These are phyloP conservation scores for Solanum virginianum DNA, from an alignment of 257 asterid genomes.

Conservation along the genomic window DNA sequence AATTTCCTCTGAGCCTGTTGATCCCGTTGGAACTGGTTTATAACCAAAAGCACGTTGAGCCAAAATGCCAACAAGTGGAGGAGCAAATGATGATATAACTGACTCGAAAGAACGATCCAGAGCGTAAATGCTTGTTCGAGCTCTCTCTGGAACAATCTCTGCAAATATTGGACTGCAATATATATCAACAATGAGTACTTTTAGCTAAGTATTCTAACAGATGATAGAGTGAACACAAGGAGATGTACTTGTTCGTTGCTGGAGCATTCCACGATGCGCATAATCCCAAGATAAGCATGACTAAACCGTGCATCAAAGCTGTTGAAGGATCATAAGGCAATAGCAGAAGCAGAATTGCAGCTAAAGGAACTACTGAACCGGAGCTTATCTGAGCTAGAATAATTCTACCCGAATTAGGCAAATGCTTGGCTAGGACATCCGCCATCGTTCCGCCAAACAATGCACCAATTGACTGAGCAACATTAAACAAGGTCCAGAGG, in stretches of 20 bases:
- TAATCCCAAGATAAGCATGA: constrained; percentile 62
- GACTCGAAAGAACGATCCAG: constrained; percentile 35
- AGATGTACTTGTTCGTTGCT: constrained; percentile 77
- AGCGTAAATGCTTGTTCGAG: constrained; percentile 11
- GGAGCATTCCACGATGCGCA: constrained; percentile 70
- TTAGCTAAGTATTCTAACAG: neutral
- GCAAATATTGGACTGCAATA: constrained; percentile 9
- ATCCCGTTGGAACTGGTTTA: constrained; percentile 33
- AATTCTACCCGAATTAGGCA: constrained; percentile 74
- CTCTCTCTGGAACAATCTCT: constrained; percentile 6
- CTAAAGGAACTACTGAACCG: constrained; percentile 69
- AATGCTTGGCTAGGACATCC: constrained; percentile 42
- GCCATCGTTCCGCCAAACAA: constrained; percentile 82
- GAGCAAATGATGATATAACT: constrained; percentile 75
- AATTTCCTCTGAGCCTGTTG: neutral
- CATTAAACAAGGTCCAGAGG: constrained; percentile 49
- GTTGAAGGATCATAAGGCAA: constrained; percentile 65
- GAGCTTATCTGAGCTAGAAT: constrained; percentile 78
- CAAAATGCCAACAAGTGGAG: constrained; percentile 69
- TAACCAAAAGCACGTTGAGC: constrained; percentile 63
- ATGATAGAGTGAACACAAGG: neutral
- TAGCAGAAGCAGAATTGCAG: constrained; percentile 58
- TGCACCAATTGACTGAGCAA: constrained; percentile 62
- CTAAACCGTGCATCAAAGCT: constrained; percentile 44
- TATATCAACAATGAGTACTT: neutral